Evolutionary conservation across 2,329 filamentous ascomycete genomes (phyloP), one percentile per base, ranked within the genome.

Genomic region (Fusarium cyanostomum): DNA sequence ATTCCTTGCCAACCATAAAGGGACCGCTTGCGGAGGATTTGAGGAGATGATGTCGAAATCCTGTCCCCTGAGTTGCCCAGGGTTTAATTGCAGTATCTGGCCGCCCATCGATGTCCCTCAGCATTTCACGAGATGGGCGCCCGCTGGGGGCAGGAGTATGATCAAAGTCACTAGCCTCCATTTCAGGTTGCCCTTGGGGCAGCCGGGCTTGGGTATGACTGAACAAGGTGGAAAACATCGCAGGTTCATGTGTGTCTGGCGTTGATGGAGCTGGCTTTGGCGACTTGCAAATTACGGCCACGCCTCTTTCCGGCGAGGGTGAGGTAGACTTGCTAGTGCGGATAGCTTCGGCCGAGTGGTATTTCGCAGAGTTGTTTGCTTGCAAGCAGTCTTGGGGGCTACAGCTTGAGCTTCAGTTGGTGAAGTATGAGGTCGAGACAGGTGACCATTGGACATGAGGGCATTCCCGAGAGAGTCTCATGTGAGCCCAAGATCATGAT

Each of bases 61-160:
- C 49, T 5, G 45, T 37, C 8, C 48, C 44, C 15, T 52, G 66
- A 12, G 24, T 52, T 13, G 46, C 10, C 8, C 64, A 59, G 2
- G 56, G 13, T 13, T 52, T 21, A 44, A 45, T 55, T 1, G 30
- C 26, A 15, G 28, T 39, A 24, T 44, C 37, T 12, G 48, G 39
- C 8, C 44, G 52, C 11, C 53, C 48, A 8, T 59, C 52, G 9
- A 68, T 59, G 4, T 48, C 18, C 15, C 66, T 62, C 21, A 68
- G 43, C 11, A 64, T 39, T 1, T 71, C 65, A 8, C 75, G 43
- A 8, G 73, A 76, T 13, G 70, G 52, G 13, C 70, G 72, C 26
- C 58, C 52, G 42, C 75, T 77, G 8, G 72, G 71, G n/a, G 70
- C 63, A 15, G 76, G 74, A 16, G 75, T 76, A 16, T 66, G 58